Conservation (phyloP, 257 asterid genomes). For the Rubia yunnanensis region DNA sequence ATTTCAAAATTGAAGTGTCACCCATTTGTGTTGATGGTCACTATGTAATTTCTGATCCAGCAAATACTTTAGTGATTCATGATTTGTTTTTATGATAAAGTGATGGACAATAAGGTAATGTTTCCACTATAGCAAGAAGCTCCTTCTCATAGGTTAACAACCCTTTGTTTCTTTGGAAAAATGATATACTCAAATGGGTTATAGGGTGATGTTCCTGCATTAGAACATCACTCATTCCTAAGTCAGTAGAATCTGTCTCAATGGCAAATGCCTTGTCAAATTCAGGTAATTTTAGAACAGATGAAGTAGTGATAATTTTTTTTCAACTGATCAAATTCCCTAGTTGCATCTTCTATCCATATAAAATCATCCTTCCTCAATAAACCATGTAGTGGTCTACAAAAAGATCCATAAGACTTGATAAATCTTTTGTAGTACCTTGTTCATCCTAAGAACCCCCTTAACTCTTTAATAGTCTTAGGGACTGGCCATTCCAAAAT, state of each 20-base stretch:
- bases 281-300: not conserved
- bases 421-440: not conserved
- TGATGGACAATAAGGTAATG: not conserved
- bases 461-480: no score
- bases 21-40: not conserved
- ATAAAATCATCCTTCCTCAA: not conserved
- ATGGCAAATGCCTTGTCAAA: not conserved
- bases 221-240: not conserved
- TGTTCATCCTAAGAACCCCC: not conserved
- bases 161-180: not conserved
- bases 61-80: not conserved
- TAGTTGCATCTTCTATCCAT: not conserved
- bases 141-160: no score
- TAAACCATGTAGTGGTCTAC: not conserved
- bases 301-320: not conserved
- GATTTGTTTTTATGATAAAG: not conserved
- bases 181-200: not conserved
- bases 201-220: not conserved
- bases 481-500: not conserved
- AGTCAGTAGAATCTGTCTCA: not conserved
- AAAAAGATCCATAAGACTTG: not conserved
- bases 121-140: not conserved
- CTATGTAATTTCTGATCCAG: not conserved
- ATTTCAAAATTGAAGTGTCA: not conserved
- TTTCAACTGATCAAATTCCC: not conserved